These are phyloP conservation scores for Vitis amurensis DNA, from an alignment of 164 flowering plant species.

Conservation along the genomic window DNA sequence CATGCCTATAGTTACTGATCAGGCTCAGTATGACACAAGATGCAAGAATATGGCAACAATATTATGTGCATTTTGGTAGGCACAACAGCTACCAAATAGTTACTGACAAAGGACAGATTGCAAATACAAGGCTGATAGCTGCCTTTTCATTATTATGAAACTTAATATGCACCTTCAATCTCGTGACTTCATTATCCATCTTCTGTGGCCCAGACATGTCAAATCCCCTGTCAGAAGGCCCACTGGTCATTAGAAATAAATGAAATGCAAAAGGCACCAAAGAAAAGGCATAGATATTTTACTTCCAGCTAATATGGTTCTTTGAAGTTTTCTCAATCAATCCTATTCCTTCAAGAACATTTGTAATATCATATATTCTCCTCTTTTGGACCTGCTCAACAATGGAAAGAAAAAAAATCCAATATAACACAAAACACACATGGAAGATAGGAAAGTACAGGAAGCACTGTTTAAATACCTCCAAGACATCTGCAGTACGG, in stretches of 20 bases:
- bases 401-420: background rate
- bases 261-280: background rate
- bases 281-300: slow-evolving; percentile 5
- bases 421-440: background rate
- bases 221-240: slow-evolving; percentile 26
- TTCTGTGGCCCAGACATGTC: slow-evolving; percentile 17
- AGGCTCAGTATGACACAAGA: background rate
- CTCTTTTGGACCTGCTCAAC: slow-evolving; percentile 42
- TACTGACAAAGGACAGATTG: background rate
- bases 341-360: slow-evolving; percentile 52
- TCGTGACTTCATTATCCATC: slow-evolving; percentile 19
- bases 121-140: background rate
- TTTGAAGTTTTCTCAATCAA: slow-evolving; percentile 48
- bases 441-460: background rate
- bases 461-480: slow-evolving; percentile 20
- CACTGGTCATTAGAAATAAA: background rate
- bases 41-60: background rate
- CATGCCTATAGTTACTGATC: background rate
- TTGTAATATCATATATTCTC: slow-evolving; percentile 49
- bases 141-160: background rate
- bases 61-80: background rate
- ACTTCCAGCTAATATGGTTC: slow-evolving; percentile 49
- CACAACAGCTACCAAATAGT: background rate
- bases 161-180: slow-evolving; percentile 20
- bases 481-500: slow-evolving; percentile 28